A percentile compares a stretch with the other conserved stretches of the same genome.
Evolutionary conservation across 73 alveolate genomes (phyloP).

Genomic region (Symbiodinium natans): DNA sequence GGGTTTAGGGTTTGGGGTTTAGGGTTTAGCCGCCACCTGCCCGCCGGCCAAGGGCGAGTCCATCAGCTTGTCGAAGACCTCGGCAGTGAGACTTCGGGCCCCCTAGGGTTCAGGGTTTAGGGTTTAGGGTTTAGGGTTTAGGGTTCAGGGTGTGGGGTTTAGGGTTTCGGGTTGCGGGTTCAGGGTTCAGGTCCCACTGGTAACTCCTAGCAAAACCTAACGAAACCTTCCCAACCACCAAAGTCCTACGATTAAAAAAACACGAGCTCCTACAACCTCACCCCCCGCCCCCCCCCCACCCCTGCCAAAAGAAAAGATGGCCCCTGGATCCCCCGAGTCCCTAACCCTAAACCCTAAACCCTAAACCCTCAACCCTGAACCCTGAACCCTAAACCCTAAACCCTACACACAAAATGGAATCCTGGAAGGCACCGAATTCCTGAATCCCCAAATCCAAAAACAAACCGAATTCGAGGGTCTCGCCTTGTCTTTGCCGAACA

Average conservation of each 20-base stretch:
- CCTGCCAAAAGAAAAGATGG: no score
- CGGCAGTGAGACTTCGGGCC: not conserved
- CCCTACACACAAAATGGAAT: not conserved
- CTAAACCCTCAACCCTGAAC: not conserved
- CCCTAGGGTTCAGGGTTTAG: not conserved
- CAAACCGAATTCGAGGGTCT: not conserved
- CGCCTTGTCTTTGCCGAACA: slow-evolving; percentile 4
- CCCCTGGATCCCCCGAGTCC: no score
- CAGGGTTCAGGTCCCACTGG: no score
- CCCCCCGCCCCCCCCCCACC: no score
- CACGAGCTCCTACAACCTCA: no score
- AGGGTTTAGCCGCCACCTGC: not conserved
- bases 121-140: not conserved
- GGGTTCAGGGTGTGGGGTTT: not conserved
- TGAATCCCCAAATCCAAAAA: not conserved
- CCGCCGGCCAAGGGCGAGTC: not conserved
- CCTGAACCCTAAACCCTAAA: not conserved
- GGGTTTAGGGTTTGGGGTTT: not conserved
- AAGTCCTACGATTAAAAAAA: no score
- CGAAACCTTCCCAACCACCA: no score
- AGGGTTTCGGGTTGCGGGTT: no score
- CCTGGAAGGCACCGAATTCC: no score
- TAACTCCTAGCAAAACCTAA: no score
- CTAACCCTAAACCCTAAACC: not conserved
- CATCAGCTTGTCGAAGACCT: not conserved